Base-by-base conservation (phyloP, 2,329 filamentous ascomycete species). In the Fusarium globosum region DNA sequence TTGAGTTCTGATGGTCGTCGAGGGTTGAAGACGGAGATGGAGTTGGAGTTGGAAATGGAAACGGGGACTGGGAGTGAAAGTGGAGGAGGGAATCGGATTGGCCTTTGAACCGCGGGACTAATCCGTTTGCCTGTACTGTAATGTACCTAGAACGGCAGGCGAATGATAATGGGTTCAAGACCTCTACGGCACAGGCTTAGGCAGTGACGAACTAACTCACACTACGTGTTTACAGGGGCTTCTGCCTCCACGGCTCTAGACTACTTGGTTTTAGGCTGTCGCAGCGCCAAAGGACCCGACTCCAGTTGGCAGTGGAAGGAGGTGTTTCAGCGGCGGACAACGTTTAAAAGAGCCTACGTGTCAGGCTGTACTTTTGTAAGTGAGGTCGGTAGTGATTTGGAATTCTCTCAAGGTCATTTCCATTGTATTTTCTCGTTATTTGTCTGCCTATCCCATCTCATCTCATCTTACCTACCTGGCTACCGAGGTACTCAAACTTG, bases 11-110 rank as follows among this genome's bases (percentile, higher is more conserved):
- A 60, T 59, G 69, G 62, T 75, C 68, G 63, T 74, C 68, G 68
- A 73, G 68, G 71, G 63, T 71, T 63, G 61, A 66, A 68, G 71
- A 74, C 72, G 59, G 59, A 73, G 58, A 61, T 71, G 60, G 70
- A 73, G 53, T 39, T 72, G 38, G 61, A 59, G 51, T 46, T 51
- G 38, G 38, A 51, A 28, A 35, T 66, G 46, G 62, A 52, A 71
- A 69, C 57, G 57, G 67, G 58, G 43, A 59, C 43, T 63, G 63
- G 56, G 55, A 46, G 46, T 56, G 59, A 60, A 56, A 59, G 33
- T 42, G 65, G 35, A 46, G 61, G 60, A 46, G 42, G 62, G 62
- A 63, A 42, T 48, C 21, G 55, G 55, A 56, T 42, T 56, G 53
- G 59, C 51, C 53, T 69, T 68, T 61, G 52, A 53, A 55, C 58